Base-by-base conservation (phyloP, 129 eudicot species). In the Gnaphalium uliginosum region DNA sequence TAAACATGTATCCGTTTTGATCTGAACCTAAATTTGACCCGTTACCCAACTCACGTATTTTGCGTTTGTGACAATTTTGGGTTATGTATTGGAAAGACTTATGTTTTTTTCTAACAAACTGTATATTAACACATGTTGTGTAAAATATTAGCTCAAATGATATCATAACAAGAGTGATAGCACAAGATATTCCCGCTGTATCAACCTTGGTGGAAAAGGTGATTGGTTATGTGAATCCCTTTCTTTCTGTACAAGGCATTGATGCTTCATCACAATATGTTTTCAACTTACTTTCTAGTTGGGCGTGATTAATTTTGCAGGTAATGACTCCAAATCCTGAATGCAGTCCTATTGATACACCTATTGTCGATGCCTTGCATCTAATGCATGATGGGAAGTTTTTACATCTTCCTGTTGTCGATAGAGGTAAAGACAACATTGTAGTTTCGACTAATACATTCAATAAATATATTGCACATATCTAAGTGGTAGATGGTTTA, bases 281-380 rank as follows among this genome's bases (percentile, higher is more conserved):
- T 19, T 22, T 37, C 58, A 68, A 56, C 30, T 71, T 71, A 62
- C 29, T 23, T 48, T 23, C 13, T 61, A 72, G 37, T 8, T 35
- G 4, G 51, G 71, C 26, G 51, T 51, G 50, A 53, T 72, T 81
- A 67, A 71, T 77, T 78, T 25, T 83, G 43, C 79, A 94, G 99
- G 93, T 94, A 69, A 94, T 94, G 97, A 94, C 99, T 69, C 97
- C 94, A 58, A 91, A 89, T 81, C 99, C 99, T 46, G 99, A 94
- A 76, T 94, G 96, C 84, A 93, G 93, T 2, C 84, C 94, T 50
- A 81, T 89, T 63, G 97, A 91, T 83, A 91, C 99, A 65, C 97
- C 99, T 39, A 89, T 94, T 71, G 97, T 94, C 70, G 99, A 94
- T 84, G 99, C 99, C 50, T 81, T 94, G 69, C 99, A 91, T 82